Percentiles rank a stretch among this genome's conserved stretches.
These are phyloP conservation scores for Fusarium tricinctum DNA, from an alignment of 2,329 filamentous ascomycete genomes.

Conservation along the genomic window DNA sequence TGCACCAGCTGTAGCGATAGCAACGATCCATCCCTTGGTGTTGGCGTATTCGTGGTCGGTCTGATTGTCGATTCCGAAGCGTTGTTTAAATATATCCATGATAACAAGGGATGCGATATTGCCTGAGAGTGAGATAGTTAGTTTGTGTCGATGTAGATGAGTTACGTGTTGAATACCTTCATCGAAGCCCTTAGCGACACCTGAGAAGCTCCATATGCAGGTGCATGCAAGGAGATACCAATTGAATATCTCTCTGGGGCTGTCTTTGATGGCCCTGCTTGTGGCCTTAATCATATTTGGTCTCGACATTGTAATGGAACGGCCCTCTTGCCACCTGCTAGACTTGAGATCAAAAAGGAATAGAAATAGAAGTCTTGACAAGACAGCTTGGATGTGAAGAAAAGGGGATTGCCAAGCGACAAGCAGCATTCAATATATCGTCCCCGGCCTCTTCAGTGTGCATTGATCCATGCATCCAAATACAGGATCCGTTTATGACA, in stretches of 20 bases:
- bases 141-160: not conserved
- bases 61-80: conserved; percentile 43
- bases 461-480: no score
- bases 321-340: not conserved
- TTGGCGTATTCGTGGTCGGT: conserved; percentile 48
- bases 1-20: conserved; percentile 51
- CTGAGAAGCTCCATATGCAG: conserved; percentile 50
- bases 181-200: conserved; percentile 52
- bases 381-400: no score
- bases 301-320: conserved; percentile 27
- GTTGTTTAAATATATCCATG: conserved; percentile 48
- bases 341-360: no score
- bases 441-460: no score
- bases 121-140: conserved; percentile 24
- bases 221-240: conserved; percentile 48
- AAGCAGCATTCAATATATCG: conserved; percentile 12
- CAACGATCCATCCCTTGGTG: conserved; percentile 53
- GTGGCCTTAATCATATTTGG: conserved; percentile 49
- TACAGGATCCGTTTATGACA: no score
- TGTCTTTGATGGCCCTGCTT: conserved; percentile 45
- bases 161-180: conserved; percentile 37
- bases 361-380: not conserved
- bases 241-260: conserved; percentile 51
- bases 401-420: no score
- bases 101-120: conserved; percentile 52